Evolutionary conservation across 306 rosid species (phyloP).

Genomic region (Lablab purpureus): DNA sequence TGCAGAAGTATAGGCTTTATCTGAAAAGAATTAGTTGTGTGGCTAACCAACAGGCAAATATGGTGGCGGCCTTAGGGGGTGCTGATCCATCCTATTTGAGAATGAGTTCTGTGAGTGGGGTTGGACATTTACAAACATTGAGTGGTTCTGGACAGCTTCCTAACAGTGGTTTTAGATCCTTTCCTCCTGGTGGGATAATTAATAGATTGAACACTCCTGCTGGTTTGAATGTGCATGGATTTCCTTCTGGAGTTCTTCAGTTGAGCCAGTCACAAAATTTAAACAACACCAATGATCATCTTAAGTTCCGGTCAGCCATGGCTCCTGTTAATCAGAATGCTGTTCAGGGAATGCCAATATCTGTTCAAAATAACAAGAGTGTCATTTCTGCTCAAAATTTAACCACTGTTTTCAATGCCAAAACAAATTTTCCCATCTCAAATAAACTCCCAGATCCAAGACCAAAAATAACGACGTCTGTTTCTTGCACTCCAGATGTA

Average conservation of each 20-base stretch:
- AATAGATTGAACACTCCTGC: slow-evolving; percentile 81
- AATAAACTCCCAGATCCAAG: slow-evolving; percentile 60
- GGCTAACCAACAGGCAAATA: slow-evolving; percentile 91
- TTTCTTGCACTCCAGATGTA: slow-evolving; percentile 50
- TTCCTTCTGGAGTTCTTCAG: slow-evolving; percentile 72
- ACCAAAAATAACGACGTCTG: slow-evolving; percentile 47
- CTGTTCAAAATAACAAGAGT: slow-evolving; percentile 54
- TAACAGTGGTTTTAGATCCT: slow-evolving; percentile 64
- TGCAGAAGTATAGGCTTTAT: slow-evolving; percentile 96
- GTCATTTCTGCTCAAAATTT: slow-evolving; percentile 50
- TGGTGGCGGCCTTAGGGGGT: slow-evolving; percentile 83
- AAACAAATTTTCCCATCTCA: slow-evolving; percentile 60
- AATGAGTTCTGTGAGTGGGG: slow-evolving; percentile 65
- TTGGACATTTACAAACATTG: slow-evolving; percentile 62
- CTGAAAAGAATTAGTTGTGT: slow-evolving; percentile 85
- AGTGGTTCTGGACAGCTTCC: slow-evolving; percentile 70
- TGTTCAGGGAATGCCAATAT: slow-evolving; percentile 63
- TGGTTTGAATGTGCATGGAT: slow-evolving; percentile 65
- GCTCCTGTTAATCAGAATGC: slow-evolving; percentile 62
- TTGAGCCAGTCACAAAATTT: slow-evolving; percentile 64
- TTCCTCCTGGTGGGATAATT: slow-evolving; percentile 70
- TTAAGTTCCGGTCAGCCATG: slow-evolving; percentile 56
- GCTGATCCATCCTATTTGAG: slow-evolving; percentile 80
- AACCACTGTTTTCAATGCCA: slow-evolving; percentile 52
- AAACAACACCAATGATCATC: slow-evolving; percentile 57